Evolutionary conservation across 192 early-diverging fungal species (phyloP).

Genomic region (Coemansia aciculifera): DNA sequence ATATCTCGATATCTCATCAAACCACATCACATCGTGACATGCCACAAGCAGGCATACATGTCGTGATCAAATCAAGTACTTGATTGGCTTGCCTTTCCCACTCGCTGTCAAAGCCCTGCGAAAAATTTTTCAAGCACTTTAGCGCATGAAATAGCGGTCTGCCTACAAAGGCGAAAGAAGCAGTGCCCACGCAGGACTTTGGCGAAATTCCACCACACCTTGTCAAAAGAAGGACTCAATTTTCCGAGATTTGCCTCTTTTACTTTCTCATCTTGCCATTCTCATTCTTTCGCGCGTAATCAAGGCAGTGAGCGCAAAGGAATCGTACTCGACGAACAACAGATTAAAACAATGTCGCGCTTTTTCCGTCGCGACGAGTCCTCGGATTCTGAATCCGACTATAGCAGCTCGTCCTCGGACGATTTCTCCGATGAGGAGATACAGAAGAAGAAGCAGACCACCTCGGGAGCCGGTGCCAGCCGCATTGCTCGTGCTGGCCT

Average conservation of each 20-base stretch:
- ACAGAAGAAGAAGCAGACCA: slow-evolving; percentile 42
- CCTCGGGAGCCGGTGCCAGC: slow-evolving; percentile 34
- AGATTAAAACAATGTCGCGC: slow-evolving; percentile 70
- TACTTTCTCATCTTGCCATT: background rate
- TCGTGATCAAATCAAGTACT: background rate
- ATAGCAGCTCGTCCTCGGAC: slow-evolving; percentile 60
- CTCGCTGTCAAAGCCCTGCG: background rate
- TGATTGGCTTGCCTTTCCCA: background rate
- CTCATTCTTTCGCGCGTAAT: slow-evolving; percentile 1
- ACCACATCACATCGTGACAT: too few relatives aligned
- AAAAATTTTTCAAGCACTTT: background rate
- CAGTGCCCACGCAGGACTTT: slow-evolving; percentile 2
- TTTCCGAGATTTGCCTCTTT: slow-evolving; percentile 4
- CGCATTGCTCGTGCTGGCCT: slow-evolving; percentile 47
- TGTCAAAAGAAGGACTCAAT: background rate
- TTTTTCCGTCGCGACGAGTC: slow-evolving; percentile 79
- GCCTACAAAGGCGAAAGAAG: slow-evolving; percentile 1
- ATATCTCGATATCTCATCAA: background rate
- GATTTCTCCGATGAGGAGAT: slow-evolving; percentile 61
- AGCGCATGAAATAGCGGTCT: background rate
- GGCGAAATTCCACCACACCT: slow-evolving; percentile 5
- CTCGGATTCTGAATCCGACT: slow-evolving; percentile 64
- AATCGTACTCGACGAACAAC: slow-evolving; percentile 5
- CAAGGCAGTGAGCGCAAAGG: slow-evolving; percentile 10
- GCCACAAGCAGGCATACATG: background rate